Evolutionary conservation across 345 rosid species (phyloP), one percentile per base, ranked within the genome.

Genomic region (Aurinia saxatilis): DNA sequence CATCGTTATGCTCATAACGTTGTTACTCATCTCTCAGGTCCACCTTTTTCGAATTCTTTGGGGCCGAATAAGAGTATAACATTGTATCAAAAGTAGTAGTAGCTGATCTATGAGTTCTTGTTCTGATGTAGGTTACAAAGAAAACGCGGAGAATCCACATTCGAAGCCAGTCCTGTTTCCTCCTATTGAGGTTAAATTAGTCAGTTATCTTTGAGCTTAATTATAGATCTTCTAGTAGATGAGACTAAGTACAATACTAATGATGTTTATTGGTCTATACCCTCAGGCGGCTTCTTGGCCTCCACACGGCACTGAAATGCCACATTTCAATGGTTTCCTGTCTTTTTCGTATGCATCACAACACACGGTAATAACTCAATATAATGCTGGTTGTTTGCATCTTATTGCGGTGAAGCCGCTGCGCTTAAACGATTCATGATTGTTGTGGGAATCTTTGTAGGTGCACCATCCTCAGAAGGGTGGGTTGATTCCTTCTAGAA

Each of bases 401-500:
- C 49, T n/a, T 45, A 14, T 8, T 10, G 1, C 17, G 2, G 17
- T 33, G 25, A 56, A 39, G 61, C 25, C 5, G 10, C 1, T 15
- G 27, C 1, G 5, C 31, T 17, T 18, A 5, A 31, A 30, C 4
- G 1, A 16, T 31, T 25, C 35, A 25, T 45, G 34, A 17, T 29
- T 21, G 53, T 31, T 14, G 23, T 57, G 38, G 9, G 4, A 63
- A 47, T 11, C 12, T 63, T 50, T 27, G 65, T 77, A 76, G 86
- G 40, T 78, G 60, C 82, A 67, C 29, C 78, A 75, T 57, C 78
- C 82, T 9, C 78, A 63, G 44, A 65, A 73, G 62, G 73, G 75
- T 72, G 80, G 78, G 30, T 59, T 77, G 69, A 36, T 72, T 36
- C 69, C 82, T 52, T 67, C 75, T 40, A 80, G 84, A 33, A 77